A percentile compares a stretch with the other conserved stretches of the same genome.
phyloP scores from a whole-genome alignment of 768 basidiomycete genomes.

The Psilocybe cyanescens region DNA sequence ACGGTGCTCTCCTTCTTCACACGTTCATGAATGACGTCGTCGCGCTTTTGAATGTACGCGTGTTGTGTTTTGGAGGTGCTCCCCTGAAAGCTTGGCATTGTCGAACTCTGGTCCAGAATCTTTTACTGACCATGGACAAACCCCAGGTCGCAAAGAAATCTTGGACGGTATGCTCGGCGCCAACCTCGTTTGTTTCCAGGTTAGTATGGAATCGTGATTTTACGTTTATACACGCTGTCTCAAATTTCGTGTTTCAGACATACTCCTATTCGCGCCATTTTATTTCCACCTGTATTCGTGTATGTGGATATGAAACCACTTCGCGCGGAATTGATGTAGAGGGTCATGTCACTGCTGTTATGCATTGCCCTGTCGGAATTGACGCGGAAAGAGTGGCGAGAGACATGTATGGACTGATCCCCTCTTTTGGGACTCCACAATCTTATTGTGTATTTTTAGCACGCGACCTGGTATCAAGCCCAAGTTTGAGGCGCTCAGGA shows the following conservation, averaged over 20 bases:
- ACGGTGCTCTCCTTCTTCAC: neutral
- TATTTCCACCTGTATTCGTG: conserved; percentile 91
- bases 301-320: conserved; percentile 92
- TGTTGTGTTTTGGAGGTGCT: conserved; percentile 1
- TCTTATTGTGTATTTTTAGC: conserved; percentile 33
- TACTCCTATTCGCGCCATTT: conserved; percentile 97
- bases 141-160: conserved; percentile 81
- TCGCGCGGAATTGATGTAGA: conserved; percentile 78
- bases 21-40: neutral
- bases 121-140: neutral
- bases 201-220: conserved; percentile 23
- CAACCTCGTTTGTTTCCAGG: conserved; percentile 95
- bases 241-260: conserved; percentile 47
- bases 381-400: conserved; percentile 88
- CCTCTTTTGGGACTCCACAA: neutral
- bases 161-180: conserved; percentile 98
- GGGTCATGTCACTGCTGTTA: conserved; percentile 81
- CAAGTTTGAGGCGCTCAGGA: conserved; percentile 84
- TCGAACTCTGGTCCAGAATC: neutral
- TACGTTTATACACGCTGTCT: neutral
- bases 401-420: conserved; percentile 62
- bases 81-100: neutral
- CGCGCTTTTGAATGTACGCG: neutral
- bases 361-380: conserved; percentile 94
- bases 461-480: conserved; percentile 82